These are phyloP conservation scores for Populus pruinosa DNA, from an alignment of 345 rosid species.

Conservation along the genomic window DNA sequence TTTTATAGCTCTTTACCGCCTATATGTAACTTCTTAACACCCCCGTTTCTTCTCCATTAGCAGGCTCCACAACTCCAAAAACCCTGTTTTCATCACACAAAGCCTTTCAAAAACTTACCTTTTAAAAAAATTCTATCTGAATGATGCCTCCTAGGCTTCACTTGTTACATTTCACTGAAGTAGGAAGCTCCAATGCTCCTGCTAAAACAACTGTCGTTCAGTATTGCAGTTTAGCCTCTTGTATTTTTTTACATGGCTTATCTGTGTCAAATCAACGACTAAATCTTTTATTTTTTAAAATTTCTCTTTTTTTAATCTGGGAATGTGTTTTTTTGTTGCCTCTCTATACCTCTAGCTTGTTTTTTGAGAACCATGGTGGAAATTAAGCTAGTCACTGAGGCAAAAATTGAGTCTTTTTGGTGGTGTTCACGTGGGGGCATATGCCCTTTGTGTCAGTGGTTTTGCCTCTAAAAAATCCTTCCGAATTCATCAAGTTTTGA, in stretches of 20 bases:
- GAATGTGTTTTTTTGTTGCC: constrained; percentile 16
- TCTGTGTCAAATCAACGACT: constrained; percentile 38
- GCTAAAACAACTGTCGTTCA: constrained; percentile 14
- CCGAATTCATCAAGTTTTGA: not conserved
- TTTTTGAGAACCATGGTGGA: constrained; percentile 26
- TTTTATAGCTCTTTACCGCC: not conserved
- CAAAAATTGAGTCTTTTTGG: constrained; percentile 23
- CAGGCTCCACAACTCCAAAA: not conserved
- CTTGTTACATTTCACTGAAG: not conserved
- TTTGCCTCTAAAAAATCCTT: constrained; percentile 47
- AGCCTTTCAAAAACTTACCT: not conserved
- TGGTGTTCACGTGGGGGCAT: constrained; percentile 53
- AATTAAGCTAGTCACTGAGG: constrained; percentile 54
- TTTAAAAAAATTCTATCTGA: not conserved
- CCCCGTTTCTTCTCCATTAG: not conserved
- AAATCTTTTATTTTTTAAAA: constrained; percentile 15
- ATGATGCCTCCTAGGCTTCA: constrained; percentile 28
- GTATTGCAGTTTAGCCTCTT: constrained; percentile 24
- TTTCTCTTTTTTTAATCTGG: not conserved
- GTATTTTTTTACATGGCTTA: constrained; percentile 1
- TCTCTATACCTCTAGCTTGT: constrained; percentile 55
- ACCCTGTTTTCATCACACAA: not conserved
- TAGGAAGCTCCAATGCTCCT: constrained; percentile 25
- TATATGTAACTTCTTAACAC: not conserved
- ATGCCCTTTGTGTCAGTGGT: not conserved